Evolutionary conservation across 192 early-diverging fungal species (phyloP).

Genomic region (Coemansia sp.): DNA sequence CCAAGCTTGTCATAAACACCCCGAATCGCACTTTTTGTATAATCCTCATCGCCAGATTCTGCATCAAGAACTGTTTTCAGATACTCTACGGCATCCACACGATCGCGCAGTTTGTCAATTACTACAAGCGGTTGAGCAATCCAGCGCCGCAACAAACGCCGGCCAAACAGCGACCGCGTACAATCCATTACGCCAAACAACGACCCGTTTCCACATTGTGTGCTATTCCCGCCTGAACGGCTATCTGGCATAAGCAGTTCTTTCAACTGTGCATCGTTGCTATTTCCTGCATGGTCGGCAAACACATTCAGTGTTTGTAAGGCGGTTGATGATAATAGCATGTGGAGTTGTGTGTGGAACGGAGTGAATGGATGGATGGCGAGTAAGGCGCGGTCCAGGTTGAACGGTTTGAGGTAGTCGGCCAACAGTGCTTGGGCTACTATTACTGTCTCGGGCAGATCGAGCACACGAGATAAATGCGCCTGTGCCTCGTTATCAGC

Average conservation of each 20-base stretch:
- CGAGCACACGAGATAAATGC: slow-evolving; percentile 31
- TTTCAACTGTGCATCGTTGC: slow-evolving; percentile 13
- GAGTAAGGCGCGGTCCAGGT: slow-evolving; percentile 43
- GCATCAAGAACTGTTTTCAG: slow-evolving; percentile 56
- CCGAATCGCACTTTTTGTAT: slow-evolving; percentile 14
- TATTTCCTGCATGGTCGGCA: slow-evolving; percentile 62
- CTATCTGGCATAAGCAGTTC: slow-evolving; percentile 18
- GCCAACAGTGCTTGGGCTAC: slow-evolving; percentile 39
- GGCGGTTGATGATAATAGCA: slow-evolving; percentile 89
- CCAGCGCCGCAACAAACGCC: slow-evolving; percentile 77
- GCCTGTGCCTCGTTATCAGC: slow-evolving; percentile 10
- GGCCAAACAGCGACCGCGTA: slow-evolving; percentile 88
- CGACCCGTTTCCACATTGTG: slow-evolving; percentile 64
- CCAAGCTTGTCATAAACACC: slow-evolving; percentile 52
- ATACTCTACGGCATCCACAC: slow-evolving; percentile 82
- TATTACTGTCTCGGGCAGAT: slow-evolving; percentile 16
- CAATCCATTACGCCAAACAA: slow-evolving; percentile 81
- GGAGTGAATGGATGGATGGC: slow-evolving; percentile 72
- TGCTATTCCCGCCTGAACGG: slow-evolving; percentile 10
- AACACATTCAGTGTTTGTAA: slow-evolving; percentile 90
- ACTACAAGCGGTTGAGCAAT: slow-evolving; percentile 83
- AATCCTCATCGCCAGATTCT: slow-evolving; percentile 19
- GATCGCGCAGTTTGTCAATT: slow-evolving; percentile 61
- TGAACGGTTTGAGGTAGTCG: slow-evolving; percentile 52
- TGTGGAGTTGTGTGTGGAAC: slow-evolving; percentile 67